These are phyloP conservation scores for Centella asiatica DNA, from an alignment of 129 eudicot species.

Conservation along the genomic window DNA sequence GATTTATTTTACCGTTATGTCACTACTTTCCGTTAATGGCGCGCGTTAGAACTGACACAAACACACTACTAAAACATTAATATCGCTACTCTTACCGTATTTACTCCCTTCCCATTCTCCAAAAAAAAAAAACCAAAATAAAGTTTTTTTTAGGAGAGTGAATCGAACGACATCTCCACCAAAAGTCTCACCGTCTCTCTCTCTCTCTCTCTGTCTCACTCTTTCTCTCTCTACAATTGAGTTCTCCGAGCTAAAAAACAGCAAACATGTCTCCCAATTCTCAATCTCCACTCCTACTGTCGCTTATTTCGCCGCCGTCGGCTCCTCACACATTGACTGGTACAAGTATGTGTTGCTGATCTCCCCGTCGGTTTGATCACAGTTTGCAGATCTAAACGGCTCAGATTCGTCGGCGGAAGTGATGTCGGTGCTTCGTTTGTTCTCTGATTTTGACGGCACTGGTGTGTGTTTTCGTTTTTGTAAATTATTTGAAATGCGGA, in stretches of 20 bases:
- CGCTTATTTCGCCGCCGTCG: conserved; percentile 10
- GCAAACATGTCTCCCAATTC: conserved; percentile 2
- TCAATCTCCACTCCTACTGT: neutral
- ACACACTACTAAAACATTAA: neutral
- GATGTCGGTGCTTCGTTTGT: conserved; percentile 32
- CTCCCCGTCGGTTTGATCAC: conserved; percentile 20
- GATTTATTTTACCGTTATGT: conserved; percentile 37
- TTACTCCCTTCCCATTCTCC: neutral
- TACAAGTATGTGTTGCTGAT: conserved; percentile 20
- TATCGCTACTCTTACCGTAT: neutral
- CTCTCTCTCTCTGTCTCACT: neutral
- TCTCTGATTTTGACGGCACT: conserved; percentile 10
- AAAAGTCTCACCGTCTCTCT: conserved; percentile 12
- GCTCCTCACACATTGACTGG: conserved; percentile 15
- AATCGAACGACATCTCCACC: conserved; percentile 30
- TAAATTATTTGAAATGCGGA: neutral
- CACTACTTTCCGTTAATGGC: conserved; percentile 35
- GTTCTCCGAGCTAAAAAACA: neutral
- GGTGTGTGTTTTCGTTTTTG: conserved; percentile 18
- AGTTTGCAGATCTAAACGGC: conserved; percentile 33
- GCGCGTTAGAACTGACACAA: conserved; percentile 23
- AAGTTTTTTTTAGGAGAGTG: conserved; percentile 23
- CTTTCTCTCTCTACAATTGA: conserved; percentile 16
- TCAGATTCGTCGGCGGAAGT: conserved; percentile 11
- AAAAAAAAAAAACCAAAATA: neutral